Base-by-base conservation (phyloP, 2,329 filamentous ascomycete genomes). In the Leptographium wingfieldii region DNA sequence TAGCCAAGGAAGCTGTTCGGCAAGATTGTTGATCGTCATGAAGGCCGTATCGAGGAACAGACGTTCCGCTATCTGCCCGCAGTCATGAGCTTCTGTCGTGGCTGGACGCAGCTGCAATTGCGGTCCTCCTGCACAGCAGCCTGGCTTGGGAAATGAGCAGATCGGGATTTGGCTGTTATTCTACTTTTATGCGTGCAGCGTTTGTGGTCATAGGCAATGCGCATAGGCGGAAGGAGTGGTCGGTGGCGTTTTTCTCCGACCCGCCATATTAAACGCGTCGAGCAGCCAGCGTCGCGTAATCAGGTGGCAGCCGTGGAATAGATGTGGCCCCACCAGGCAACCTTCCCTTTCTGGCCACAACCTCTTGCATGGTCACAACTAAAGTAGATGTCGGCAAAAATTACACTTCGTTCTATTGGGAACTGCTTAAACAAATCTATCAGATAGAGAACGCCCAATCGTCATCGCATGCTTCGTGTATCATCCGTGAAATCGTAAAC, bases 21-120 rank as follows among this genome's bases (percentile, higher is more conserved):
- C 69, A 62, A 84, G 75, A 68, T 84, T 84, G 72, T 83, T 82
- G 69, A 78, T 79, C 74, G 81, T 84, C 81, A 84, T 84, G 74
- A 78, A 79, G 74, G 68, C 75, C 71, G 71, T 60, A 68, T 68
- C 69, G 68, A 72, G 69, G 70, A 63, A 65, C 55, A 57, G 59
- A 58, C 48, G 70, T 73, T 69, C 72, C 69, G 63, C 57, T 55
- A 55, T 62, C 58, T 60, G 57, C 59, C 57, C 62, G 40, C 62
- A 60, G 60, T 60, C 68, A 69, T 69, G 61, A 59, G 65, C 48
- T 55, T 57, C 48, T 60, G 52, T 43, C 48, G n/a, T 33, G n/a
- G 29, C 40, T n/a, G 31, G 25, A 52, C 19, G 27, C 25, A 27
- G 35, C 49, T 31, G 33, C 57, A 46, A 33, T 59, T 48, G 53